phyloP scores from a whole-genome alignment of 2,329 filamentous ascomycete species.

The Capronia americana region DNA sequence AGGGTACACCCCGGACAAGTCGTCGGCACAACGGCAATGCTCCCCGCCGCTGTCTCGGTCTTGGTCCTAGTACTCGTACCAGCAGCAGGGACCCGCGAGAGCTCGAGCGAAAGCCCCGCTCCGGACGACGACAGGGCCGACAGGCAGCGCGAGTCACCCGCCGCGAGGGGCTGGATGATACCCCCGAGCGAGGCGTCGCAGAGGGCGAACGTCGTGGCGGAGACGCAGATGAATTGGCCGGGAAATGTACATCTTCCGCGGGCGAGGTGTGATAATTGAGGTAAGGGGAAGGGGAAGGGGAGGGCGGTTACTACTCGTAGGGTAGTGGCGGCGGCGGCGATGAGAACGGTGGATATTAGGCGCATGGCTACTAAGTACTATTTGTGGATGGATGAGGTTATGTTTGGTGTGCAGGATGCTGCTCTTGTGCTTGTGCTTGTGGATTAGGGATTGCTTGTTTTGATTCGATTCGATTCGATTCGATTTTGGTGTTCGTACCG shows the following conservation, averaged over 20 bases:
- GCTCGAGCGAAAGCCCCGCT: too few relatives aligned
- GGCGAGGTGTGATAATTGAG: background rate
- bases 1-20: background rate
- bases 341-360: background rate
- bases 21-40: background rate
- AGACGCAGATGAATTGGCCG: constrained; percentile 24
- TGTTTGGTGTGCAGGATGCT: too few relatives aligned
- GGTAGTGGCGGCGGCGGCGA: background rate
- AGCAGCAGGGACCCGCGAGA: too few relatives aligned
- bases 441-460: background rate
- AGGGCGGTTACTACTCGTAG: background rate
- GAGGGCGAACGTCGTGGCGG: constrained; percentile 17
- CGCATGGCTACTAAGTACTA: background rate
- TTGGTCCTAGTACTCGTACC: too few relatives aligned
- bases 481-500: background rate
- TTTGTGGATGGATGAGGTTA: too few relatives aligned
- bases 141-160: constrained; percentile 21
- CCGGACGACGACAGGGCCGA: too few relatives aligned
- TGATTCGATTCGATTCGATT: background rate
- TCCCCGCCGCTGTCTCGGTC: too few relatives aligned
- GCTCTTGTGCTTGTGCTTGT: too few relatives aligned
- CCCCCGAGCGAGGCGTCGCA: constrained; percentile 20
- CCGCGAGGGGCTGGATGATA: constrained; percentile 19
- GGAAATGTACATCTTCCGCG: background rate
- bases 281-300: background rate